Conservation (phyloP, 306 rosid genomes). For the Prunus davidiana region DNA sequence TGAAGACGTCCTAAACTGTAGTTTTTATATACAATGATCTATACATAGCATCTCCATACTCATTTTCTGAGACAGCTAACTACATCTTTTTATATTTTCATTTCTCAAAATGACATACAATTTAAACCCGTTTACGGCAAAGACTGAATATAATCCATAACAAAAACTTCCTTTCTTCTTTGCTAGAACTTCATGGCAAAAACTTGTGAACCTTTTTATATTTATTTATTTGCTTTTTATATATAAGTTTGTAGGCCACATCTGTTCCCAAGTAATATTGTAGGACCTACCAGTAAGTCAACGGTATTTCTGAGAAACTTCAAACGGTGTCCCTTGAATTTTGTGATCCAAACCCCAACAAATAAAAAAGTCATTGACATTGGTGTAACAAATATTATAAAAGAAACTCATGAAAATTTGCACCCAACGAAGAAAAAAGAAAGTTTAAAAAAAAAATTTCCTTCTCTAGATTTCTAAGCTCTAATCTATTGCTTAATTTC, state of each 20-base stretch:
- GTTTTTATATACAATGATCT: too few species aligned
- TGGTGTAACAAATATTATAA: conserved; percentile 19
- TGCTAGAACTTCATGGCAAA: too few species aligned
- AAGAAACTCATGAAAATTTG: neutral
- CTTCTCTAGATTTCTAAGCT: conserved; percentile 14
- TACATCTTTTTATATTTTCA: neutral
- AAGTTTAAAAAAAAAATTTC: neutral
- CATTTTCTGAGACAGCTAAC: too few species aligned
- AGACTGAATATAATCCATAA: neutral
- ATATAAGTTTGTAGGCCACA: too few species aligned
- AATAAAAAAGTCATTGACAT: conserved; percentile 21
- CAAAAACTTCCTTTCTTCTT: neutral
- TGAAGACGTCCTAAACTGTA: too few species aligned
- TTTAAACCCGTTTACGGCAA: neutral
- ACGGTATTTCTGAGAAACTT: conserved; percentile 1
- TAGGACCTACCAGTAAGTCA: neutral
- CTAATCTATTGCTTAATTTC: conserved; percentile 6
- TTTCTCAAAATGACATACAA: neutral
- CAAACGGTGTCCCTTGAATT: conserved; percentile 3
- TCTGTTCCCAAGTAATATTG: neutral
- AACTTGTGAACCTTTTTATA: too few species aligned
- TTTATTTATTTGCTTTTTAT: too few species aligned
- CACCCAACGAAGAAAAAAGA: conserved; percentile 6
- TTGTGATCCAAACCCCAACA: neutral
- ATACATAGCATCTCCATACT: neutral